phyloP scores from a whole-genome alignment of 371 early-diverging fungal species.

The Mortierella sp. region DNA sequence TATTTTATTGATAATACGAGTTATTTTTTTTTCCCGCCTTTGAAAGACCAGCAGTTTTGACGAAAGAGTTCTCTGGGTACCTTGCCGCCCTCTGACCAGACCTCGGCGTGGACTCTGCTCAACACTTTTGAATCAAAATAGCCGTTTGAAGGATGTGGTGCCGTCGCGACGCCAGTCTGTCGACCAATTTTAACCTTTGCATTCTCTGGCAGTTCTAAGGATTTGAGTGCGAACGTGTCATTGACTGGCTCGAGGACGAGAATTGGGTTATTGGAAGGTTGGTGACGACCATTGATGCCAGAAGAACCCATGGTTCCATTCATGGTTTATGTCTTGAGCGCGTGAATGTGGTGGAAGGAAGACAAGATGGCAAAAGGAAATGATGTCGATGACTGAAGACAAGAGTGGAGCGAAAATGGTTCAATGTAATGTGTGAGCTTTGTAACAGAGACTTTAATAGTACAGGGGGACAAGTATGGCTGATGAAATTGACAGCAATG shows the following conservation, averaged over 20 bases:
- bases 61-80: slow-evolving; percentile 57
- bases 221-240: slow-evolving; percentile 72
- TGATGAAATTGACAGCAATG: no score
- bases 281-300: slow-evolving; percentile 16
- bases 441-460: no score
- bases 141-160: slow-evolving; percentile 79
- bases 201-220: slow-evolving; percentile 70
- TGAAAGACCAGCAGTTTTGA: slow-evolving; percentile 70
- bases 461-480: no score
- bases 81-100: slow-evolving; percentile 79
- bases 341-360: background rate
- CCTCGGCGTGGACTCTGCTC: slow-evolving; percentile 86
- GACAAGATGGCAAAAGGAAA: slow-evolving; percentile 1
- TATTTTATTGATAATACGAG: slow-evolving; percentile 53
- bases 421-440: no score
- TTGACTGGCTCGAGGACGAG: slow-evolving; percentile 74
- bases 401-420: no score
- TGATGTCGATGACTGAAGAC: no score
- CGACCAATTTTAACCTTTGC: slow-evolving; percentile 78
- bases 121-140: slow-evolving; percentile 92
- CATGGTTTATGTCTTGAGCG: slow-evolving; percentile 1
- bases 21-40: background rate
- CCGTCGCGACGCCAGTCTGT: slow-evolving; percentile 75
- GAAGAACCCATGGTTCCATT: slow-evolving; percentile 10
- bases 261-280: slow-evolving; percentile 16